A percentile compares a stretch with the other conserved stretches of the same genome.
phyloP scores from a whole-genome alignment of 192 early-diverging fungal species.

The Anaeromyces robustus region DNA sequence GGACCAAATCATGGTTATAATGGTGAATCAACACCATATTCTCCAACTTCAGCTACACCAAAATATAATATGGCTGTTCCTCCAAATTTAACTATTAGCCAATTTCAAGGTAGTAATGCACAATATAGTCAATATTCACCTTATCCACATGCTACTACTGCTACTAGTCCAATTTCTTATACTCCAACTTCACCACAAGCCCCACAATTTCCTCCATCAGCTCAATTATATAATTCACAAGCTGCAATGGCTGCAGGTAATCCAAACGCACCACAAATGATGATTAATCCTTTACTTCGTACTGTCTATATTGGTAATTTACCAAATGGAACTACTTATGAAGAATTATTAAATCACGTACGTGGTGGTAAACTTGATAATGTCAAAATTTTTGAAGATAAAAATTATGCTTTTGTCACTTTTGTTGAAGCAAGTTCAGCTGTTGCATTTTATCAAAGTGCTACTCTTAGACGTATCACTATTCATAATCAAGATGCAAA shows the following conservation, averaged over 20 bases:
- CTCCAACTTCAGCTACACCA: not conserved
- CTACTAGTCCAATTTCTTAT: not conserved
- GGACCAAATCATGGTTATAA: not conserved
- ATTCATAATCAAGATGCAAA: constrained; percentile 45
- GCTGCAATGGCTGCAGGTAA: not conserved
- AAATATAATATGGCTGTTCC: not conserved
- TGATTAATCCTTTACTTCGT: constrained; percentile 14
- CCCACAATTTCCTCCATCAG: not conserved
- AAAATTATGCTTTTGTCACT: constrained; percentile 65
- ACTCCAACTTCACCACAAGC: not conserved
- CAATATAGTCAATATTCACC: not conserved
- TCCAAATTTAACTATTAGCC: not conserved
- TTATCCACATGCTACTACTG: not conserved
- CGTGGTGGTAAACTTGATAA: constrained; percentile 52
- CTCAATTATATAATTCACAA: not conserved
- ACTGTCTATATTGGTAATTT: constrained; percentile 77
- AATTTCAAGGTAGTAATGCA: not conserved
- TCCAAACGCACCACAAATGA: not conserved
- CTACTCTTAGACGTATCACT: constrained; percentile 22
- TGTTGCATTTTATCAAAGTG: constrained; percentile 36
- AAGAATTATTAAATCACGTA: constrained; percentile 56
- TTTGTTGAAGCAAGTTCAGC: constrained; percentile 58
- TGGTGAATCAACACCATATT: not conserved
- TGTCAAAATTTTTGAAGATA: constrained; percentile 54
- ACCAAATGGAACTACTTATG: constrained; percentile 29